Percentiles rank a stretch among this genome's conserved stretches.
Evolutionary conservation across 257 asterid genomes (phyloP).

Genomic region (Eustoma russellianum): DNA sequence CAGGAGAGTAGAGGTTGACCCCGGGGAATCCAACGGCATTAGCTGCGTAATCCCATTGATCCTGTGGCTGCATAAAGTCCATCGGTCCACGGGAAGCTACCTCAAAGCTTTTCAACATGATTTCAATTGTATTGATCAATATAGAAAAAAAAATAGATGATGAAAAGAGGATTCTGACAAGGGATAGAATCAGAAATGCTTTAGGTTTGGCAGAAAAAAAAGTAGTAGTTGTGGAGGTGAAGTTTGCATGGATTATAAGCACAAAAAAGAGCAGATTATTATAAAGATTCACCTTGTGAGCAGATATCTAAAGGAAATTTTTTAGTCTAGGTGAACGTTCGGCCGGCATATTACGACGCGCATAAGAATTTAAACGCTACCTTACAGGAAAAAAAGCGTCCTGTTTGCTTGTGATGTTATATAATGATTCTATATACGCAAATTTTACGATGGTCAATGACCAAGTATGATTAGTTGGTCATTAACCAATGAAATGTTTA

Average conservation of each 20-base stretch:
- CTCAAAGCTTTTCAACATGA: constrained; percentile 27
- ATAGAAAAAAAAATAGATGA: not conserved
- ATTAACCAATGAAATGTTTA: no score
- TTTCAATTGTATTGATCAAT: not conserved
- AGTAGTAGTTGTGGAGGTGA: constrained; percentile 31
- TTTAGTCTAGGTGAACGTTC: constrained; percentile 14
- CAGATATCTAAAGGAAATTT: constrained; percentile 1
- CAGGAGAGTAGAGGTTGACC: not conserved
- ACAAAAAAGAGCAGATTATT: constrained; percentile 1
- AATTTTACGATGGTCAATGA: no score
- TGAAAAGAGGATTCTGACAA: not conserved
- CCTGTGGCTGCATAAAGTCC: constrained; percentile 33
- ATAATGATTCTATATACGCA: not conserved
- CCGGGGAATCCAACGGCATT: constrained; percentile 12
- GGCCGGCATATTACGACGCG: constrained; percentile 78
- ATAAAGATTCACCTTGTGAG: constrained; percentile 9
- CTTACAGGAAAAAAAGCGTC: constrained; percentile 35
- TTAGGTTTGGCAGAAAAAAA: constrained; percentile 19
- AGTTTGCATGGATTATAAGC: not conserved
- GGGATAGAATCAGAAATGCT: constrained; percentile 9
- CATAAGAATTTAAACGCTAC: constrained; percentile 24
- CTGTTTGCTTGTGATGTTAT: constrained; percentile 36
- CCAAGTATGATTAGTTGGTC: no score
- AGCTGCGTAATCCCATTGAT: constrained; percentile 15
- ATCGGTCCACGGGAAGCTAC: constrained; percentile 8